Evolutionary conservation across 2,329 filamentous ascomycete genomes (phyloP), one percentile per base, ranked within the genome.

Genomic region (Colletotrichum tabaci): DNA sequence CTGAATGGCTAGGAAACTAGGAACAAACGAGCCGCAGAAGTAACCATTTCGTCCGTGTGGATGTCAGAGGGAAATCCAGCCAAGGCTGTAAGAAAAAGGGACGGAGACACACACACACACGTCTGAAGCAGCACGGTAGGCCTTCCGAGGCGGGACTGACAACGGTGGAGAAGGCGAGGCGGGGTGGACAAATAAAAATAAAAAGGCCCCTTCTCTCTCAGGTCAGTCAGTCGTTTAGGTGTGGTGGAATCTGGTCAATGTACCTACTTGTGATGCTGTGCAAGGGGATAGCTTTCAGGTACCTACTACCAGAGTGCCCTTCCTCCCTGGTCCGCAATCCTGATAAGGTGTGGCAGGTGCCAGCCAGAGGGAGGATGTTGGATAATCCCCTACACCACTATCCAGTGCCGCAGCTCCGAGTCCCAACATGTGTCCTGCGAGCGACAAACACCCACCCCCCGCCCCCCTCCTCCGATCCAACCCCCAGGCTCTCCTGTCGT

Each of bases 301-400:
- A 52, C 60, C 60, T 52, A 52, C 13, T 50, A 62, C 13, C 40
- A 13, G 60, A 60, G 66, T 26, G 53, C 67, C 61, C 47, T 47
- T 52, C 66, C 70, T 47, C 58, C 66, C 70, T 71, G 49, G 65
- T 64, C 69, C 18, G 38, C 46, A 67, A 61, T 56, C 66, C 57
- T 71, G 70, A 72, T 71, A 72, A 72, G 66, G 66, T 72, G 56
- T 72, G 70, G 69, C 69, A 72, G 69, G 58, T 64, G 69, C 66
- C 65, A 53, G 69, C 60, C 53, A 68, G 58, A 58, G 64, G 35
- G 30, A 62, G 60, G 60, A 23, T 18, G 58, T 42, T 69, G 52
- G 40, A 68, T 55, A 63, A 57, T 64, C 40, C 40, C 26, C 23
- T 38, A 55, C 23, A 35, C 69, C 66, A 63, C 65, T 44, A 63